phyloP scores from a whole-genome alignment of 257 asterid genomes.

The Verbena officinalis region DNA sequence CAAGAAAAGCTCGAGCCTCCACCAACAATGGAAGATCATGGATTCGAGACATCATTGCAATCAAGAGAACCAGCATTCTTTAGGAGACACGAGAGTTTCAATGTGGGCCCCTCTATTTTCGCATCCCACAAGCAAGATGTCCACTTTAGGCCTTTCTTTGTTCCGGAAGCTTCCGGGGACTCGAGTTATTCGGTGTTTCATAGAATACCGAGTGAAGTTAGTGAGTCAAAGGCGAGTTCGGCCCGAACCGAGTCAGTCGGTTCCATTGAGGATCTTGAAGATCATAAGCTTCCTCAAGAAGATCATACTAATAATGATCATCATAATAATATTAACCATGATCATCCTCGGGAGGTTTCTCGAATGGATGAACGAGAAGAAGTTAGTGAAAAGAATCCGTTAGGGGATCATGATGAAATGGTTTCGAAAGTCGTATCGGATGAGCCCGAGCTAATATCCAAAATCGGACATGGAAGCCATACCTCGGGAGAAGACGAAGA shows the following conservation, averaged over 20 bases:
- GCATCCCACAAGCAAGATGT: conserved; percentile 50
- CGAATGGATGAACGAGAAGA: conserved; percentile 22
- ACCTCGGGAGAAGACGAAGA: conserved; percentile 56
- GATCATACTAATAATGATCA: too few relatives aligned
- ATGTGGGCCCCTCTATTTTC: conserved; percentile 61
- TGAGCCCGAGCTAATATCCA: conserved; percentile 40
- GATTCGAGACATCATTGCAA: conserved; percentile 41
- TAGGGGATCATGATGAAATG: conserved; percentile 14
- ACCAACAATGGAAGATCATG: conserved; percentile 37
- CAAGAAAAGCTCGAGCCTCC: conserved; percentile 46
- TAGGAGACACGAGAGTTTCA: conserved; percentile 66
- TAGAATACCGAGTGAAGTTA: conserved; percentile 58
- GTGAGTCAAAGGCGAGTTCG: conserved; percentile 58
- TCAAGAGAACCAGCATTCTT: conserved; percentile 51
- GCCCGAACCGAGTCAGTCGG: conserved; percentile 46
- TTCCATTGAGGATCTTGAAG: conserved; percentile 46
- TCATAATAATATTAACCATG: conserved; percentile 13
- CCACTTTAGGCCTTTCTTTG: conserved; percentile 66
- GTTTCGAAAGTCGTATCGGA: conserved; percentile 24
- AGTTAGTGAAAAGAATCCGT: conserved; percentile 11
- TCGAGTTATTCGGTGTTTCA: conserved; percentile 51
- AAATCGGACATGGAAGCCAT: conserved; percentile 70
- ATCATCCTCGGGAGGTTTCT: conserved; percentile 22
- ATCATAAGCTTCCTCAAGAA: conserved; percentile 38
- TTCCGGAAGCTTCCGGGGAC: conserved; percentile 54